These are phyloP conservation scores for Pneumocystis jirovecii DNA, from an alignment of 1,139 yeast species.

Conservation along the genomic window DNA sequence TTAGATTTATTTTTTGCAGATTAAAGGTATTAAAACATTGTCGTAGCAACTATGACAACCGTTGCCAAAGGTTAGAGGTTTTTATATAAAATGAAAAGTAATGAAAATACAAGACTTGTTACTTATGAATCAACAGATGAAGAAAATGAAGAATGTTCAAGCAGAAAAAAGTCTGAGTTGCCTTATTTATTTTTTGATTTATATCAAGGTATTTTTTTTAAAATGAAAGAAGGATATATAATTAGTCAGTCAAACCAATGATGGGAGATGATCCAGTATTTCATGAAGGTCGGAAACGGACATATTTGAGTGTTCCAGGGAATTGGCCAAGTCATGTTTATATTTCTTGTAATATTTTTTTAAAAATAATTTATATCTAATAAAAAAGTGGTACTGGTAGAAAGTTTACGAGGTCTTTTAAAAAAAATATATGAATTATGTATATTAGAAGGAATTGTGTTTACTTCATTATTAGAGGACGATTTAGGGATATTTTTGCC, in stretches of 20 bases:
- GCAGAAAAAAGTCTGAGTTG: constrained; percentile 12
- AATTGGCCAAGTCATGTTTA: constrained; percentile 25
- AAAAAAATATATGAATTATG: constrained; percentile 1
- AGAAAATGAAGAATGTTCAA: neutral
- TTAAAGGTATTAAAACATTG: neutral
- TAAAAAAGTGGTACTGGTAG: neutral
- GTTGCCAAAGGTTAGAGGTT: neutral
- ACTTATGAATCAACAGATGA: neutral
- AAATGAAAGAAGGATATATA: neutral
- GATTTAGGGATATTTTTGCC: neutral
- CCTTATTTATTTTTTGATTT: constrained; percentile 21
- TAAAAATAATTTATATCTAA: neutral
- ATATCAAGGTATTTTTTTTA: constrained; percentile 11
- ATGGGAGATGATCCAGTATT: constrained; percentile 16
- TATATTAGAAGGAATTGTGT: neutral
- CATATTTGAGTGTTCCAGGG: constrained; percentile 21
- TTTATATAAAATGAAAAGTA: neutral
- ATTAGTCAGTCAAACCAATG: constrained; percentile 16
- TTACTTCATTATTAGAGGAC: neutral
- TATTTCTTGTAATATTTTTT: constrained; percentile 20
- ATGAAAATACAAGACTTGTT: neutral
- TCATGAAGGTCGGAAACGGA: constrained; percentile 20
- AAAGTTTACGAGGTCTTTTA: constrained; percentile 5
- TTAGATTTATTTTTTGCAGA: too few species aligned
- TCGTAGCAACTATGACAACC: neutral